Evolutionary conservation across 108 stramenopile genomes (phyloP).

Genomic region (Hondaea fermentalgiana): DNA sequence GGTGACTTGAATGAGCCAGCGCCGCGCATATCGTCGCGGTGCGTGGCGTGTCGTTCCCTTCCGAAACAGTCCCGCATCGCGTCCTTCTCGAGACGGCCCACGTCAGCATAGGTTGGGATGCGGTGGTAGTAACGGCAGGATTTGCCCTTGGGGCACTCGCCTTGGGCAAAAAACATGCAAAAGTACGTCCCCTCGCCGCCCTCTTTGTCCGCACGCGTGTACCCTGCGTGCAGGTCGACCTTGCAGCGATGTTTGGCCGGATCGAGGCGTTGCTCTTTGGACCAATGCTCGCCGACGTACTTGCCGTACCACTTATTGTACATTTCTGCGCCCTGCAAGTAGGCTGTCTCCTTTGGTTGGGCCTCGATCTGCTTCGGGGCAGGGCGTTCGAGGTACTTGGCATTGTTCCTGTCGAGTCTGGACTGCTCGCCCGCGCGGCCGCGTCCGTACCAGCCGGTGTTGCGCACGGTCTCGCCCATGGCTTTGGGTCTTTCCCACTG

Average conservation of each 20-base stretch:
- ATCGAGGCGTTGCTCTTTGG: conserved; percentile 18
- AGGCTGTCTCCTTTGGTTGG: conserved; percentile 29
- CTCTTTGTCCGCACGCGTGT: conserved; percentile 34
- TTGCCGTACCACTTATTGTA: conserved; percentile 48
- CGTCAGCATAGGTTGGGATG: conserved; percentile 32
- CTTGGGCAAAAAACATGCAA: conserved; percentile 39
- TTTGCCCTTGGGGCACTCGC: conserved; percentile 29
- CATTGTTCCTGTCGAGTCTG: conserved; percentile 13
- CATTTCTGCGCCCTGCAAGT: conserved; percentile 35
- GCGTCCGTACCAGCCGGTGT: conserved; percentile 48
- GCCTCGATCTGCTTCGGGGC: conserved; percentile 14
- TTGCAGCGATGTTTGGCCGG: conserved; percentile 35
- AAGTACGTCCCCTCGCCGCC: conserved; percentile 3
- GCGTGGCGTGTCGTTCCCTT: conserved; percentile 34
- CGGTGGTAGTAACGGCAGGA: conserved; percentile 40
- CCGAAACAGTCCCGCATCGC: conserved; percentile 40
- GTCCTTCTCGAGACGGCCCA: neutral
- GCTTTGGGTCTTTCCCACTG: conserved; percentile 40
- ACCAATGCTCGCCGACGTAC: conserved; percentile 35
- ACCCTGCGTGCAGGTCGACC: conserved; percentile 36
- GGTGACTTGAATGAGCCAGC: conserved; percentile 25
- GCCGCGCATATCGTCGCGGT: conserved; percentile 44
- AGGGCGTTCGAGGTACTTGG: conserved; percentile 27
- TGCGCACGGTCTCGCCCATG: conserved; percentile 37
- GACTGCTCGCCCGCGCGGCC: conserved; percentile 25